Evolutionary conservation across 495 filamentous ascomycete genomes (phyloP), one percentile per base, ranked within the genome.

Genomic region (Hypomontagnella submonticulosa): DNA sequence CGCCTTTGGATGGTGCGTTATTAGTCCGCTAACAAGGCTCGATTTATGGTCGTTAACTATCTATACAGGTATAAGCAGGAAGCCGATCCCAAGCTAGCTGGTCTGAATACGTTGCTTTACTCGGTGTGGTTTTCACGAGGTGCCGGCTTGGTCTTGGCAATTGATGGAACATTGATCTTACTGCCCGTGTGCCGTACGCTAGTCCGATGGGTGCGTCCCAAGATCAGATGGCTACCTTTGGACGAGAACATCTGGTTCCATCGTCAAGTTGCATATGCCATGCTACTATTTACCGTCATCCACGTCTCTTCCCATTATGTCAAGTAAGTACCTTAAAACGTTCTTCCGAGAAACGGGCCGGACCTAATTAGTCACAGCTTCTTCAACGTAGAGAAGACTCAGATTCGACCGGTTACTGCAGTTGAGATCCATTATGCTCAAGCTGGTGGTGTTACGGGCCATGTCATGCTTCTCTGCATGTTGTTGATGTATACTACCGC

Each of bases 401-500:
- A 97, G 68, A 82, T 98, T 30, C 88, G 95, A 11, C 88, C 89
- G 0, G 84, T 89, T 38, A 86, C 88, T 16, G 95, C 95, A 3
- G 79, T 98, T n/a, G 82, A 97, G 70, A 96, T 99, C 57, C 95
- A 98, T 76, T 99, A 97, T 70, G 85, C 88, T 4, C 84, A 95
- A 73, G 84, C 92, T 40, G 93, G 91, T 65, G 95, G 95, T 57
- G 91, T 98, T 61, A 99, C 95, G 0, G 95, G 95, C 13, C 95
- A 99, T 77, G 85, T 99, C 43, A 99, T 99, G 95, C 85, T 98
- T 4, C 82, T 98, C 7, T 99, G 95, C 84, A 98, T 99, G 95
- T 81, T 99, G 52, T 77, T 99, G 54, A 99, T 99, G 86, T 99
- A 95, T 76, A 99, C 95, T 15, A 97, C 96, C 6, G 90, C 95